A percentile compares a stretch with the other conserved stretches of the same genome.
Conservation (phyloP, 257 asterid species). For the Jacaranda copaia region DNA sequence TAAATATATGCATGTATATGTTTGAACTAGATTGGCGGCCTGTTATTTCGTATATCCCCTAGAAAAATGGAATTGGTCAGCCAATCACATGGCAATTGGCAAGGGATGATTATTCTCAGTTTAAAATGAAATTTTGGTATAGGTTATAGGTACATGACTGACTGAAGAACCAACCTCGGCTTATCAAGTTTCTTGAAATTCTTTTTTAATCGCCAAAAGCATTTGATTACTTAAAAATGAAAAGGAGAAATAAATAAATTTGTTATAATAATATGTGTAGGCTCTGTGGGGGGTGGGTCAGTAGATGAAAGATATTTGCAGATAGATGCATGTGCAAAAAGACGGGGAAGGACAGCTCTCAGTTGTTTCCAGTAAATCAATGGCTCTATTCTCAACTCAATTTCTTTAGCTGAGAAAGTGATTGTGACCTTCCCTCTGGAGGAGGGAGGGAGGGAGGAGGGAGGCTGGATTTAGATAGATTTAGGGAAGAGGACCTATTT, state of each 20-base stretch:
- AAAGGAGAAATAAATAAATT: neutral
- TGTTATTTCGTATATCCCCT: neutral
- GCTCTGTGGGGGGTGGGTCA: constrained; percentile 20
- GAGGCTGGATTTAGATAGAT: neutral
- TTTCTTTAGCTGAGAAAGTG: constrained; percentile 33
- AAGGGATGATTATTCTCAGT: constrained; percentile 10
- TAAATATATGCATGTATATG: constrained; percentile 18
- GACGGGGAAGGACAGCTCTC: constrained; percentile 32
- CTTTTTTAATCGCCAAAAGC: neutral
- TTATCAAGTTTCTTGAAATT: neutral
- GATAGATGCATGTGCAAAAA: constrained; percentile 55
- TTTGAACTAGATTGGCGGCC: neutral
- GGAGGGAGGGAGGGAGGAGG: no score
- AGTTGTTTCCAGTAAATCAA: constrained; percentile 30
- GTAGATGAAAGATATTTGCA: constrained; percentile 28
- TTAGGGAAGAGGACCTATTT: neutral
- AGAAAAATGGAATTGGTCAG: constrained; percentile 12
- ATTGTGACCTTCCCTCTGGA: constrained; percentile 28
- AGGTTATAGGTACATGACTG: neutral
- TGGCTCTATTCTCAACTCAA: neutral
- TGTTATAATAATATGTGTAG: neutral
- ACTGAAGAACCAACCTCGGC: neutral
- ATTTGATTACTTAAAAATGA: neutral
- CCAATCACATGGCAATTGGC: constrained; percentile 51
- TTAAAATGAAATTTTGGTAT: neutral